These are phyloP conservation scores for Sphaceloma murrayae DNA, from an alignment of 2,329 filamentous ascomycete genomes.

Conservation along the genomic window DNA sequence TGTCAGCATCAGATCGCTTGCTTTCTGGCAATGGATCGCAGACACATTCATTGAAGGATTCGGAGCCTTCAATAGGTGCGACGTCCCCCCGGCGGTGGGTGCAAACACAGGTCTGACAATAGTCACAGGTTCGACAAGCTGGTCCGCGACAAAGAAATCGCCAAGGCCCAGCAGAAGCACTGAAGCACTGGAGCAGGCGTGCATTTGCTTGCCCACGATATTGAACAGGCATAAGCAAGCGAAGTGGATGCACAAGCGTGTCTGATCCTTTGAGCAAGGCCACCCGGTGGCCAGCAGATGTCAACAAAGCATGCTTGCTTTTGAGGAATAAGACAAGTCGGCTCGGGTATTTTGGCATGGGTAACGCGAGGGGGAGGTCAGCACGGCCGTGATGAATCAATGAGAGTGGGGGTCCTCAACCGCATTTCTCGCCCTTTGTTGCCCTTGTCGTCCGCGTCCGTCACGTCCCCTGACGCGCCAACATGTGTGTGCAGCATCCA, in stretches of 20 bases:
- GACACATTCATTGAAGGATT: constrained; percentile 46
- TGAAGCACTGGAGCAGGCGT: too few species aligned
- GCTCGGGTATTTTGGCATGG: constrained; percentile 10
- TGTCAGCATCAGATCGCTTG: constrained; percentile 38
- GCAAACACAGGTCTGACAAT: too few species aligned
- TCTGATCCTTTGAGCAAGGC: constrained; percentile 10
- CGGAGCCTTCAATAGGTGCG: constrained; percentile 38
- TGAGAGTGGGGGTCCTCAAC: constrained; percentile 6
- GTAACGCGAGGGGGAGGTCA: not conserved
- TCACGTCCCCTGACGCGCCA: not conserved
- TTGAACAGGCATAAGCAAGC: constrained; percentile 8
- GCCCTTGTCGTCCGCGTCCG: not conserved
- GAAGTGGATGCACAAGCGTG: constrained; percentile 6
- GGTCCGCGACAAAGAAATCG: constrained; percentile 34
- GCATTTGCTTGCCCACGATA: not conserved
- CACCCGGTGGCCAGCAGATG: not conserved
- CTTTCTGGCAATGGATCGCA: constrained; percentile 48
- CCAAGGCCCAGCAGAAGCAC: constrained; percentile 33
- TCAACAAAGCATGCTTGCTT: constrained; percentile 15
- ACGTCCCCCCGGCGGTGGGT: too few species aligned
- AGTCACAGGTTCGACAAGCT: constrained; percentile 32
- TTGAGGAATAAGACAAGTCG: constrained; percentile 8
- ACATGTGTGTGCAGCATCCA: not conserved
- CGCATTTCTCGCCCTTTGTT: not conserved
- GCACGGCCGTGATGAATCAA: constrained; percentile 7